A percentile compares a stretch with the other conserved stretches of the same genome.
Conservation (phyloP, 805 yeast species). For the Monosporozyma servazzii region DNA sequence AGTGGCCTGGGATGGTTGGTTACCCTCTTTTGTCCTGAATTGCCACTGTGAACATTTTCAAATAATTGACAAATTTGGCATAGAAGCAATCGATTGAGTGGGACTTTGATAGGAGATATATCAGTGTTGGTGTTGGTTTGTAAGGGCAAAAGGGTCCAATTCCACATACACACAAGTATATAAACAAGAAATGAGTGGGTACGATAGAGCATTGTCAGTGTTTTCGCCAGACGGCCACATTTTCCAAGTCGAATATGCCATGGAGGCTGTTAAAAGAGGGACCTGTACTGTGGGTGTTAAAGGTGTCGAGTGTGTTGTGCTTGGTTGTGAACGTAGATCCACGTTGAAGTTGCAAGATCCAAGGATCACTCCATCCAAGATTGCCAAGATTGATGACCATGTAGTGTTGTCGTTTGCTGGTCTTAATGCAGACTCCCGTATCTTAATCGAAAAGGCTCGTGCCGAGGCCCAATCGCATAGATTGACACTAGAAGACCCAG, state of each 20-base stretch:
- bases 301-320: slow-evolving; percentile 78
- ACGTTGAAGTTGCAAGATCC: slow-evolving; percentile 94
- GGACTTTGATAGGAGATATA: too few relatives aligned
- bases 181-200: slow-evolving; percentile 97
- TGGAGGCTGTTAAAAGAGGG: slow-evolving; percentile 96
- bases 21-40: neutral
- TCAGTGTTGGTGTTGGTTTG: too few relatives aligned
- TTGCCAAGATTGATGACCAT: slow-evolving; percentile 84
- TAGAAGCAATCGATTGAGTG: too few relatives aligned
- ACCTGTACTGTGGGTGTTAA: slow-evolving; percentile 97
- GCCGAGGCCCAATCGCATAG: slow-evolving; percentile 94
- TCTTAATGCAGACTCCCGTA: slow-evolving; percentile 94
- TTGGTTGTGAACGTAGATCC: slow-evolving; percentile 95
- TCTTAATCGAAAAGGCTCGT: slow-evolving; percentile 88
- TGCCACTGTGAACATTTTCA: neutral
- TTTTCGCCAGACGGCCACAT: slow-evolving; percentile 99
- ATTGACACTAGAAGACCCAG: slow-evolving; percentile 91
- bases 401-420: slow-evolving; percentile 93
- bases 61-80: too few relatives aligned
- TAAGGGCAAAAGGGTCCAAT: too few relatives aligned
- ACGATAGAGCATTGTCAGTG: slow-evolving; percentile 97
- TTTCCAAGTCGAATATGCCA: slow-evolving; percentile 96
- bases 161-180: too few relatives aligned
- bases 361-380: slow-evolving; percentile 89
- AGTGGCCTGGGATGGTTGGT: neutral